A percentile compares a stretch with the other conserved stretches of the same genome.
Evolutionary conservation across 75 land plant genomes (phyloP).

Genomic region (Selaginella tamariscina): DNA sequence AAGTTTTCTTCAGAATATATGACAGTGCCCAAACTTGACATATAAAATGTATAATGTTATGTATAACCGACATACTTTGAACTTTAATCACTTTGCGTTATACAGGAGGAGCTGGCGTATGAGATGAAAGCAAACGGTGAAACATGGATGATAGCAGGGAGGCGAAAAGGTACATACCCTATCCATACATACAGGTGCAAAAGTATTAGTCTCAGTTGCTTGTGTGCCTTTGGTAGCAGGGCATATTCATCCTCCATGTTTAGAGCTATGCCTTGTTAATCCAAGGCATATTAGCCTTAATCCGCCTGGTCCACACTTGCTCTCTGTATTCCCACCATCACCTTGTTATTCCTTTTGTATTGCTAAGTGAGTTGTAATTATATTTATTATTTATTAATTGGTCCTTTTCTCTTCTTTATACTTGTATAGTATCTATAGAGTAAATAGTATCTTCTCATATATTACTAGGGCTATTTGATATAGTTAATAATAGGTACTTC

Average conservation of each 20-base stretch:
- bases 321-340: constrained; percentile 72
- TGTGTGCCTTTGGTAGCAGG: constrained; percentile 85
- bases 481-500: too few species aligned
- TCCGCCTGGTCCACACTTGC: constrained; percentile 80
- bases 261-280: constrained; percentile 45
- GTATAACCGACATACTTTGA: too few species aligned
- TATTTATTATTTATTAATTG: neutral
- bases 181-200: constrained; percentile 47
- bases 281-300: constrained; percentile 57
- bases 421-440: neutral
- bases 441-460: too few species aligned
- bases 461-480: too few species aligned
- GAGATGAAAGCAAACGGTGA: constrained; percentile 70
- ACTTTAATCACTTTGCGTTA: too few species aligned
- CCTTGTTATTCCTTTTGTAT: constrained; percentile 78
- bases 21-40: neutral
- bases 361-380: constrained; percentile 18
- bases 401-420: neutral
- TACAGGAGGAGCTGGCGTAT: constrained; percentile 52
- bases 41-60: too few species aligned
- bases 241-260: constrained; percentile 77
- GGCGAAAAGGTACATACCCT: constrained; percentile 65
- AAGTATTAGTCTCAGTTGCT: constrained; percentile 49
- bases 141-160: constrained; percentile 97
- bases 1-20: too few species aligned